phyloP scores from a whole-genome alignment of 2,329 filamentous ascomycete genomes.

The Hirsutella rhossiliensis region DNA sequence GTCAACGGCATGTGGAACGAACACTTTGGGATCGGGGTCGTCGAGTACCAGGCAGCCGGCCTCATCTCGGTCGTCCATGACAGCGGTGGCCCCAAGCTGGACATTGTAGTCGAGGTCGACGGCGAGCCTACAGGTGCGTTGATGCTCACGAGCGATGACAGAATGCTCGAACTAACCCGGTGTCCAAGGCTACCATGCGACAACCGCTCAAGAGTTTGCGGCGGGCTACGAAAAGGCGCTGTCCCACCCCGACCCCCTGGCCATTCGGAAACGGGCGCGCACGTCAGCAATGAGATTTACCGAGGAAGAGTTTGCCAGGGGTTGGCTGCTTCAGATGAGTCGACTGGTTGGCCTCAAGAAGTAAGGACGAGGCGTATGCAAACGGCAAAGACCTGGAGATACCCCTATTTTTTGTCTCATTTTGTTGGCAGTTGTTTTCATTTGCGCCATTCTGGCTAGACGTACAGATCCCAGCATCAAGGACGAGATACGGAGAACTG shows the following conservation, averaged over 20 bases:
- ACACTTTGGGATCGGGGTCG: constrained; percentile 96
- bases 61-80: constrained; percentile 88
- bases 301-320: constrained; percentile 69
- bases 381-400: constrained; percentile 22
- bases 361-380: constrained; percentile 8
- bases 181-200: constrained; percentile 66
- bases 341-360: constrained; percentile 45
- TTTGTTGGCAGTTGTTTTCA: neutral
- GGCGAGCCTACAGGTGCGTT: constrained; percentile 62
- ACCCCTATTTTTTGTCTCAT: constrained; percentile 15
- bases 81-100: constrained; percentile 82
- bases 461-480: too few relatives aligned
- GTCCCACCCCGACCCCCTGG: constrained; percentile 56
- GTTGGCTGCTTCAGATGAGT: constrained; percentile 68
- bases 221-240: constrained; percentile 68
- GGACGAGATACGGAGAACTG: too few relatives aligned
- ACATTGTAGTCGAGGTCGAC: constrained; percentile 78
- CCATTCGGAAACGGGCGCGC: constrained; percentile 64
- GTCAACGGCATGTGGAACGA: constrained; percentile 99
- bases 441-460: too few relatives aligned
- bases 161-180: neutral
- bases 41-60: constrained; percentile 94
- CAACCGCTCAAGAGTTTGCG: constrained; percentile 67
- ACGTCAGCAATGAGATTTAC: constrained; percentile 75
- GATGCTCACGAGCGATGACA: neutral